These are phyloP conservation scores for Didymella glomerata DNA, from an alignment of 2,329 filamentous ascomycete species.

Conservation along the genomic window DNA sequence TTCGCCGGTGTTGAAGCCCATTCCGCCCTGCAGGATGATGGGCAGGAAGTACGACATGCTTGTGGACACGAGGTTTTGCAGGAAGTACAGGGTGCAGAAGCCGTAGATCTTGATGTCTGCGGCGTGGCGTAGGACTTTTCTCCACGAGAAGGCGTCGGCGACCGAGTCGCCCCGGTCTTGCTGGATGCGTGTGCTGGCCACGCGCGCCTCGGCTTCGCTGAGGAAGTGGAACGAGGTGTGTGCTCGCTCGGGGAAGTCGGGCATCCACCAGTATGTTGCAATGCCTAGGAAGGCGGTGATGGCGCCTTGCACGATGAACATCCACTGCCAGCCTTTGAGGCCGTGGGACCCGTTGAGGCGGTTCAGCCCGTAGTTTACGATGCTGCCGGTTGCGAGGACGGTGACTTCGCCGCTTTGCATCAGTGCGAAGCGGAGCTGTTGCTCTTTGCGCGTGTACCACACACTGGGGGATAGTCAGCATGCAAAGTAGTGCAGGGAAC, in stretches of 20 bases:
- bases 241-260: slow-evolving; percentile 72
- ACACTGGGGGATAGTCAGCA: slow-evolving; percentile 48
- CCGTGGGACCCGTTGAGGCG: slow-evolving; percentile 65
- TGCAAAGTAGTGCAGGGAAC: not conserved
- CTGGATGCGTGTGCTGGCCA: slow-evolving; percentile 66
- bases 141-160: slow-evolving; percentile 64
- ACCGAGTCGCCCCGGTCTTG: slow-evolving; percentile 68
- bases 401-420: slow-evolving; percentile 71
- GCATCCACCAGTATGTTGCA: slow-evolving; percentile 73
- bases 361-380: slow-evolving; percentile 75
- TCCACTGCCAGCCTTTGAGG: slow-evolving; percentile 72
- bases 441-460: slow-evolving; percentile 71
- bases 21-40: slow-evolving; percentile 62
- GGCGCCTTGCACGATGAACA: slow-evolving; percentile 72
- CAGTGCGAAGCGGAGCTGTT: slow-evolving; percentile 71
- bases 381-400: slow-evolving; percentile 70
- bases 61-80: slow-evolving; percentile 72
- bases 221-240: slow-evolving; percentile 67
- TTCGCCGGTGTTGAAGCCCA: slow-evolving; percentile 54
- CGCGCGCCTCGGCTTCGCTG: slow-evolving; percentile 61
- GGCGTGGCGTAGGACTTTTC: slow-evolving; percentile 64
- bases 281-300: slow-evolving; percentile 67
- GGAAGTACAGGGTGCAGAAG: slow-evolving; percentile 71
- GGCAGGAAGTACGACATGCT: slow-evolving; percentile 72
- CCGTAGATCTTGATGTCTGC: slow-evolving; percentile 70